Evolutionary conservation across 2,329 filamentous ascomycete genomes (phyloP), one percentile per base, ranked within the genome.

Genomic region (Pseudocercospora vitis): DNA sequence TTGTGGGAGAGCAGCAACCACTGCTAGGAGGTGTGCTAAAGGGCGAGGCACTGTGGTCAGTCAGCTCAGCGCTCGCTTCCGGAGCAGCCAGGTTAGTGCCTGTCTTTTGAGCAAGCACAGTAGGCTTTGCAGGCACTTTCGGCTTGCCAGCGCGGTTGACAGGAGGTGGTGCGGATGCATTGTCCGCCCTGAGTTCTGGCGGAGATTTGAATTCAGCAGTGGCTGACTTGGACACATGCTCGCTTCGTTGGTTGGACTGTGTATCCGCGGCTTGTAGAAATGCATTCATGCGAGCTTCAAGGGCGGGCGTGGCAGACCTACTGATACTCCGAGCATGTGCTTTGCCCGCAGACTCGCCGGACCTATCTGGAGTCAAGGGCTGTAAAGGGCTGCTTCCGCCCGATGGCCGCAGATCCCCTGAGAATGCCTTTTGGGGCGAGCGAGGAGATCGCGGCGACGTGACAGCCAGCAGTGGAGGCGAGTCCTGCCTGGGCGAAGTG

Each of bases 21-120:
- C 87, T 92, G 62, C 84, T 85, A 0, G 91, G 90, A 14, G 91
- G 91, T 29, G 90, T 96, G 65, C 79, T 91, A 67, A 96, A 96
- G 0, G 92, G 91, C 1, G 92, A 96, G 0, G 84, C 66, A 47
- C 74, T 73, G 26, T 76, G 75, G 35, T 80, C 76, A 2, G 69
- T 65, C 4, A 59, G 19, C 5, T 67, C 65, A 12, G 51, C 57
- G 68, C 64, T 76, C 67, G 65, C 76, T 73, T 66, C 72, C 39
- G 67, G 75, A 28, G 64, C 74, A 19, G 60, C 48, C 4, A 68
- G 55, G 18, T 45, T 45, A 14, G 55, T 61, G 42, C 53, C 59
- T 6, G 65, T 32, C 32, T 62, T 63, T 32, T 64, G 62, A 6
- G 58, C 55, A 16, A 68, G 48, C 4, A 56, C 44, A 4, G 49